A percentile compares a stretch with the other conserved stretches of the same genome.
phyloP scores from a whole-genome alignment of 169 alveolate species.

The Neospora caninum region DNA sequence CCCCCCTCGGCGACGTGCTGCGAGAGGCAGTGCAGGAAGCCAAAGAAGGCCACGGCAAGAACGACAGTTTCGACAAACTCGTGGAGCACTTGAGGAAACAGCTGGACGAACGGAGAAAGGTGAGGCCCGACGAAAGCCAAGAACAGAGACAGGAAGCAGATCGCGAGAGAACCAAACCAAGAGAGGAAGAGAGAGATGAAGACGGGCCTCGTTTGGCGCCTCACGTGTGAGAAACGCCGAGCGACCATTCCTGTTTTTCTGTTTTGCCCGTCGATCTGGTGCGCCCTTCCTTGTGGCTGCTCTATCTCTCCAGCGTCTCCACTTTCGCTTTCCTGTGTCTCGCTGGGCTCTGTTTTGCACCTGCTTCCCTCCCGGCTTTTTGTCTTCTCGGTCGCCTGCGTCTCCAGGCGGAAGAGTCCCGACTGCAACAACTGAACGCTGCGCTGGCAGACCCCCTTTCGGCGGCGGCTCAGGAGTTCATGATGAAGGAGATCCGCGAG shows the following conservation, averaged over 20 bases:
- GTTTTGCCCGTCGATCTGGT: no score
- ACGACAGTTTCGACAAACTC: background rate
- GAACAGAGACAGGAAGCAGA: no score
- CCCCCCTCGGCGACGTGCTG: background rate
- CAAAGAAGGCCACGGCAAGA: conserved; percentile 1
- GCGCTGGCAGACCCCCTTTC: conserved; percentile 57
- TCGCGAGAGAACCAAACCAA: background rate
- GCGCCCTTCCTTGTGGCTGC: no score
- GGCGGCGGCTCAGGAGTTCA: conserved; percentile 46
- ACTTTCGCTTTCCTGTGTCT: background rate
- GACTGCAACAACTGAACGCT: conserved; percentile 12
- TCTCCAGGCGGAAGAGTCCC: conserved; percentile 24
- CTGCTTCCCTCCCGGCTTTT: background rate
- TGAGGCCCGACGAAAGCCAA: no score
- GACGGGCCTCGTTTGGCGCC: no score
- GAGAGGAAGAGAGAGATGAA: background rate
- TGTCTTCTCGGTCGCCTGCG: background rate
- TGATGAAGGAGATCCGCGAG: conserved; percentile 56
- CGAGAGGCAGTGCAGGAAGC: conserved; percentile 33
- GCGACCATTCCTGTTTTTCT: no score
- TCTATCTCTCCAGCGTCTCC: no score
- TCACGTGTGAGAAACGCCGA: no score
- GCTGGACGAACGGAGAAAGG: conserved; percentile 26
- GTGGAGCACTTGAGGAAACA: background rate
- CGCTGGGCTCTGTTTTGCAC: no score